A percentile compares a stretch with the other conserved stretches of the same genome.
These are phyloP conservation scores for Citrus maxima DNA, from an alignment of 345 rosid genomes.

Conservation along the genomic window DNA sequence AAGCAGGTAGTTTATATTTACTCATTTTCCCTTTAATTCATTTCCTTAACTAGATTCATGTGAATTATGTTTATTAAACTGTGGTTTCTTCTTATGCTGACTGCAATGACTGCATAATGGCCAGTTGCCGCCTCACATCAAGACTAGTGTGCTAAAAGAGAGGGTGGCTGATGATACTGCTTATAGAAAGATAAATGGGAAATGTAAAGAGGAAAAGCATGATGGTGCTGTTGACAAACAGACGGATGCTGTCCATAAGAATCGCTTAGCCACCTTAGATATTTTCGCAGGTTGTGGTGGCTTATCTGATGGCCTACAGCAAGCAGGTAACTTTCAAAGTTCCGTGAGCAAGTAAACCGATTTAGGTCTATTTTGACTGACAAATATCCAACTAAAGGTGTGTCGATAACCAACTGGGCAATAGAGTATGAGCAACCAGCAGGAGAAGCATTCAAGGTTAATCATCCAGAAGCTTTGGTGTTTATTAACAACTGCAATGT, in stretches of 20 bases:
- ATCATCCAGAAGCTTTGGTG: slow-evolving; percentile 65
- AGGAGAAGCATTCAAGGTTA: slow-evolving; percentile 64
- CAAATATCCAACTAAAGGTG: slow-evolving; percentile 40
- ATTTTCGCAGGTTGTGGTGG: slow-evolving; percentile 93
- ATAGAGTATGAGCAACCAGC: slow-evolving; percentile 94
- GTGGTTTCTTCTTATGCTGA: background rate
- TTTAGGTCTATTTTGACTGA: background rate
- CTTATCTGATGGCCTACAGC: slow-evolving; percentile 59
- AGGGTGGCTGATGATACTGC: slow-evolving; percentile 38
- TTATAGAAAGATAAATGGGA: slow-evolving; percentile 68
- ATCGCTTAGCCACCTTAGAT: slow-evolving; percentile 58
- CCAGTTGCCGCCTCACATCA: slow-evolving; percentile 59
- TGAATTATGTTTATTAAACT: slow-evolving; percentile 1
- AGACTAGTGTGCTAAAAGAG: slow-evolving; percentile 44
- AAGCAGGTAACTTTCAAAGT: slow-evolving; percentile 43
- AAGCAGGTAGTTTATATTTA: slow-evolving; percentile 53
- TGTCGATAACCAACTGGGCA: slow-evolving; percentile 73
- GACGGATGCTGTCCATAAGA: slow-evolving; percentile 27
- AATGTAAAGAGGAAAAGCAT: slow-evolving; percentile 51
- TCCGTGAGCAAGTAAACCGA: background rate
- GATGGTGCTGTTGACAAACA: slow-evolving; percentile 33
- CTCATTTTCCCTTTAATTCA: background rate
- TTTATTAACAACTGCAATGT: slow-evolving; percentile 84
- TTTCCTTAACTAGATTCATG: background rate
- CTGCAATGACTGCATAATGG: slow-evolving; percentile 9